These are phyloP conservation scores for Candida maesae DNA, from an alignment of 805 yeast species.

Conservation along the genomic window DNA sequence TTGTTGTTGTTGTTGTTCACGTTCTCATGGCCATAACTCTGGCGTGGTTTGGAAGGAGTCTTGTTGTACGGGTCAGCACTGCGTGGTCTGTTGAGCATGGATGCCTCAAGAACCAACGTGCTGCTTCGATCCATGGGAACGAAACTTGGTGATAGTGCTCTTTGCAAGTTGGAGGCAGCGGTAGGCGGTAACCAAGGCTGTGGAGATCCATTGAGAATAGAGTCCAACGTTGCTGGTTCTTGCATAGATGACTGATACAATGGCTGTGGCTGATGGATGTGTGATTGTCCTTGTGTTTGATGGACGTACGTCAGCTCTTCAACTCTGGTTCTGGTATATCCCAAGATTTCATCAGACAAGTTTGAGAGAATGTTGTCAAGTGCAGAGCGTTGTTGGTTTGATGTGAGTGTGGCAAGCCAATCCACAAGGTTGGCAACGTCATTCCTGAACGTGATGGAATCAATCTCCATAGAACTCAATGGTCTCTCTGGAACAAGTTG, in stretches of 20 bases:
- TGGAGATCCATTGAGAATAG: constrained; percentile 35
- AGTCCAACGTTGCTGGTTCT: constrained; percentile 37
- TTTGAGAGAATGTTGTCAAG: constrained; percentile 50
- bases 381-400: constrained; percentile 49
- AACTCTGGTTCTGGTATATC: constrained; percentile 44
- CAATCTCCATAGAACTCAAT: constrained; percentile 29
- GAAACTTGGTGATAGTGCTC: constrained; percentile 30
- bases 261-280: constrained; percentile 22
- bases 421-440: constrained; percentile 47
- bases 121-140: constrained; percentile 15
- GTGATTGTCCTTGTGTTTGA: constrained; percentile 9
- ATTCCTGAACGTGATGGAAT: constrained; percentile 38
- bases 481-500: constrained; percentile 27
- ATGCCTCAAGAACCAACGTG: constrained; percentile 23
- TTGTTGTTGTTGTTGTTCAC: too few relatives aligned
- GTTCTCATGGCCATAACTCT: constrained; percentile 14
- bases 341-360: constrained; percentile 48
- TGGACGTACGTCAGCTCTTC: constrained; percentile 26
- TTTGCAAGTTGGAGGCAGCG: constrained; percentile 22
- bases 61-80: constrained; percentile 37
- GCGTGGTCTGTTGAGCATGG: constrained; percentile 33
- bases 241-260: constrained; percentile 24
- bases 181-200: constrained; percentile 34
- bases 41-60: constrained; percentile 5
- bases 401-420: constrained; percentile 48